A percentile compares a stretch with the other conserved stretches of the same genome.
These are phyloP conservation scores for Carpediemonas membranifera DNA, from an alignment of 78 protist species.

Conservation along the genomic window DNA sequence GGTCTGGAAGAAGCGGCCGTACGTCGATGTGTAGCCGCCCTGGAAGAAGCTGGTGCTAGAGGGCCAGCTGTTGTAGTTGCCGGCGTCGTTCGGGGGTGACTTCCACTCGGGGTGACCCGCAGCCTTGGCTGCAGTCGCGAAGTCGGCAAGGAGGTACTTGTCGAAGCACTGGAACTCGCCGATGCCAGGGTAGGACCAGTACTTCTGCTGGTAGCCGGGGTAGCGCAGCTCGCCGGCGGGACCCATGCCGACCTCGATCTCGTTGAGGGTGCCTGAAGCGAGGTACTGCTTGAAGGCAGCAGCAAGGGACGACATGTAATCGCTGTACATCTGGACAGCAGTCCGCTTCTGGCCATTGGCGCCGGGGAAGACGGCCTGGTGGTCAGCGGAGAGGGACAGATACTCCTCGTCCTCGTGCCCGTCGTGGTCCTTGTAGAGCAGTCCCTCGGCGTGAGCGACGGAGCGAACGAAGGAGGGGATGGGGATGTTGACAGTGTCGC, in stretches of 20 bases:
- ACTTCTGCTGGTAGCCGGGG: constrained; percentile 62
- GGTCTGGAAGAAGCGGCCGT: constrained; percentile 65
- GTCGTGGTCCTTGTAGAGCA: constrained; percentile 51
- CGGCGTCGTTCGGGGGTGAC: constrained; percentile 55
- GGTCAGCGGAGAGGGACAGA: constrained; percentile 56
- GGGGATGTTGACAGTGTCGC: constrained; percentile 11
- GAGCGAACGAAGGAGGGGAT: constrained; percentile 14
- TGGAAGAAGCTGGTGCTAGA: constrained; percentile 41
- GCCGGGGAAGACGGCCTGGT: constrained; percentile 37
- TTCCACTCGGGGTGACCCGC: constrained; percentile 52
- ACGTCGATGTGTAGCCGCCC: constrained; percentile 29
- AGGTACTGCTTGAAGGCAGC: constrained; percentile 12
- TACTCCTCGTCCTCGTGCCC: constrained; percentile 62
- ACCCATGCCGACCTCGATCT: constrained; percentile 69
- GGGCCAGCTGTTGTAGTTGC: constrained; percentile 50
- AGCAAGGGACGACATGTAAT: constrained; percentile 45
- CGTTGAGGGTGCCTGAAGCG: constrained; percentile 24
- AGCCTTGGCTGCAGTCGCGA: constrained; percentile 37
- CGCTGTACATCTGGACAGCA: constrained; percentile 56
- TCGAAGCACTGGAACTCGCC: constrained; percentile 79
- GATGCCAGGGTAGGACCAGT: constrained; percentile 66
- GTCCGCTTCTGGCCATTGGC: no score
- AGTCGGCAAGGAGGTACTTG: constrained; percentile 35
- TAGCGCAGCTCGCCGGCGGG: constrained; percentile 79
- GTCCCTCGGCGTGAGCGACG: constrained; percentile 20